Evolutionary conservation across 345 rosid species (phyloP), one percentile per base, ranked within the genome.

Genomic region (Eucalyptus pauciflora): DNA sequence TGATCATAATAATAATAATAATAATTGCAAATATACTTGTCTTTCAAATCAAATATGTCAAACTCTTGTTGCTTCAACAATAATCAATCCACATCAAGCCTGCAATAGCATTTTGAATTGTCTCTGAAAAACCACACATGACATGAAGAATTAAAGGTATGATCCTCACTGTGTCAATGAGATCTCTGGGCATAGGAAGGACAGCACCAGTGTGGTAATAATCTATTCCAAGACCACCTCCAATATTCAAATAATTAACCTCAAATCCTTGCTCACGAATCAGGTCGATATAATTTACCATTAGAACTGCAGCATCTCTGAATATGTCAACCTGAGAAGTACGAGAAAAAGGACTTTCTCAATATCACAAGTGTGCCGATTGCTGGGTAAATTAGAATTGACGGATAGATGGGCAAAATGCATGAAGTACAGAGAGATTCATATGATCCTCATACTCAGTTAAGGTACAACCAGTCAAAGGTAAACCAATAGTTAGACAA

Each of bases 221-320:
- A 93, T 98, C 99, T 89, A 98, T 98, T 89, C 99, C 99, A 90
- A 98, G 94, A 90, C 98, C 99, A 89, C 99, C 99, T 89, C 99
- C 99, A 91, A 98, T 97, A 92, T 98, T 98, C 91, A 98, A 93
- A 92, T 96, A 96, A 90, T 95, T 88, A 88, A 97, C 93, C 91
- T 97, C 96, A 91, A 98, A 98, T 50, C 99, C 99, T 92, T 98
- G 98, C 62, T 96, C 94, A 56, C 99, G 94, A 83, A 98, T 98
- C 89, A 95, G 92, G 50, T 97, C 97, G 86, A 98, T 97, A 92
- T 96, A 96, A 89, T 96, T 94, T 69, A 96, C 95, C 99, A 96
- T 98, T 13, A 97, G 94, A 90, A 93, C 94, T 15, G 99, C 99
- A 89, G 99, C 99, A 93, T 97, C 99, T 90, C 94, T 93, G 94